phyloP scores from a whole-genome alignment of 768 basidiomycete genomes.

The Mycena floridula region DNA sequence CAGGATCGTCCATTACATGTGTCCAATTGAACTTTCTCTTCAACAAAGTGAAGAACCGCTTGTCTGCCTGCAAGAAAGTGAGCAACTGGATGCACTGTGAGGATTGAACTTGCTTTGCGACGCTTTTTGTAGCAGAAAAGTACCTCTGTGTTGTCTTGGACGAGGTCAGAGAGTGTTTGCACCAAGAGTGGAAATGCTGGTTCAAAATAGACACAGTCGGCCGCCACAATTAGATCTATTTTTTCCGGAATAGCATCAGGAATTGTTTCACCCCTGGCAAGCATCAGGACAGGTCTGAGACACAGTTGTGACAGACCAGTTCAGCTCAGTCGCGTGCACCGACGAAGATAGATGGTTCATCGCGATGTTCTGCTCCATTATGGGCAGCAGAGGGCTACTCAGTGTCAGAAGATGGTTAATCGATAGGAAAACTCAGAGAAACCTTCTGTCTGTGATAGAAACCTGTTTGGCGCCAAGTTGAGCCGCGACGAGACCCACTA shows the following conservation, averaged over 20 bases:
- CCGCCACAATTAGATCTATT: conserved; percentile 81
- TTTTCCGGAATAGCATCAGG: too few species aligned
- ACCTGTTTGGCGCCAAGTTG: conserved; percentile 55
- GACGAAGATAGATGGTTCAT: conserved; percentile 53
- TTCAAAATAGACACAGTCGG: conserved; percentile 96
- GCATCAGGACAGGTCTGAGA: conserved; percentile 6
- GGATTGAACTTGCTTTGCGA: conserved; percentile 55
- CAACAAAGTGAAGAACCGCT: conserved; percentile 74
- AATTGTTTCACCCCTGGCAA: conserved; percentile 59
- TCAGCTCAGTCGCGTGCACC: conserved; percentile 64
- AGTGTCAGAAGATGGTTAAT: conserved; percentile 7
- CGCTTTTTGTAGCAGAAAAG: conserved; percentile 94
- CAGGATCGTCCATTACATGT: conserved; percentile 62
- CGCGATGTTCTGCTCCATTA: conserved; percentile 71
- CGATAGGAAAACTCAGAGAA: conserved; percentile 8
- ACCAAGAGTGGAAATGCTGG: conserved; percentile 87
- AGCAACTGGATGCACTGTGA: neutral
- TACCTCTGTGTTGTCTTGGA: conserved; percentile 46
- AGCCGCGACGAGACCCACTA: conserved; percentile 84
- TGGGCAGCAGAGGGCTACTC: conserved; percentile 63
- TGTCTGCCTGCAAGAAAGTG: conserved; percentile 61
- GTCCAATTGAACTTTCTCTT: conserved; percentile 74
- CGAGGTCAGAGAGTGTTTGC: conserved; percentile 65
- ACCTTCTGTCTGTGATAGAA: conserved; percentile 90
- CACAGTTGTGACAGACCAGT: conserved; percentile 75